Conservation (phyloP, 306 rosid genomes). For the Mucuna pruriens region DNA sequence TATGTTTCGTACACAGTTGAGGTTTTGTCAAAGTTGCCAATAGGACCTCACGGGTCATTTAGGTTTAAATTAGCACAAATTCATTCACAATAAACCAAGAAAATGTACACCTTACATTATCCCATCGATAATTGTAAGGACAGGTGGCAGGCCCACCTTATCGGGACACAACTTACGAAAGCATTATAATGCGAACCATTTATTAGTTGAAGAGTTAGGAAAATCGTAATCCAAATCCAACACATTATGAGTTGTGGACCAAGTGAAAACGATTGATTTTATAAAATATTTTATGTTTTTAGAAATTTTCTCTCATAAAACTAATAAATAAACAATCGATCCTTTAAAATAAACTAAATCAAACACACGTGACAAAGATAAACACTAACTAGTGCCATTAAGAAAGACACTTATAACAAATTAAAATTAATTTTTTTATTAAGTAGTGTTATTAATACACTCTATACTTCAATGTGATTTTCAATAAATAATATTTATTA, state of each 20-base stretch:
- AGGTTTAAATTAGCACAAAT: background rate
- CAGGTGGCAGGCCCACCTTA: background rate
- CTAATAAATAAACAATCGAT: too few species aligned
- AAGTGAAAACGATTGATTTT: background rate
- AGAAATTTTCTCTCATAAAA: too few species aligned
- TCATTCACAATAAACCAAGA: background rate
- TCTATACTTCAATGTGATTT: too few species aligned
- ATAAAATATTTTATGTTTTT: too few species aligned
- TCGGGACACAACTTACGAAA: background rate
- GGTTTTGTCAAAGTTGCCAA: conserved; percentile 1
- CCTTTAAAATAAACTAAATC: too few species aligned
- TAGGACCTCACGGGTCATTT: background rate
- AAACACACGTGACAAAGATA: too few species aligned
- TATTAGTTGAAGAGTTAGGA: background rate
- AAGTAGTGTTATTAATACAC: too few species aligned
- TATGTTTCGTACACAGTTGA: background rate
- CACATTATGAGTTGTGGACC: background rate
- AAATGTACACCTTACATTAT: background rate
- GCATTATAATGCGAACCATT: background rate
- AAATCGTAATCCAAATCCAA: background rate
- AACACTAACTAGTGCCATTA: too few species aligned
- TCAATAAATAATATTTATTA: too few species aligned
- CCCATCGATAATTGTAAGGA: background rate
- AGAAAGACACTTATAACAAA: too few species aligned
- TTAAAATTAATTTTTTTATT: too few species aligned